phyloP scores from a whole-genome alignment of 306 rosid species.

The Cicer arietinum region DNA sequence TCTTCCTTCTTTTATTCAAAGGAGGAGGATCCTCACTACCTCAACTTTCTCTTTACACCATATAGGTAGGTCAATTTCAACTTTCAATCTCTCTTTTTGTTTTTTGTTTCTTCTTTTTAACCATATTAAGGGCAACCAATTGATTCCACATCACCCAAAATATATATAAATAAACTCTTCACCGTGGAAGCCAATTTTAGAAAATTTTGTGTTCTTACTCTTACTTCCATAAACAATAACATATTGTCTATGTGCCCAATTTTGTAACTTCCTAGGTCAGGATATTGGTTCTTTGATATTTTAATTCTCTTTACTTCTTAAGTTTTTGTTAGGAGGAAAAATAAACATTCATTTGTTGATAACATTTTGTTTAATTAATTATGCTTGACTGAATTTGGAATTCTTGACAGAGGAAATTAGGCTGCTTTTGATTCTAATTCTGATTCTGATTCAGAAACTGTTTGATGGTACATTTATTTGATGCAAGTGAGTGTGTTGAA shows the following conservation, averaged over 20 bases:
- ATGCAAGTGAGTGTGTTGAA: slow-evolving; percentile 40
- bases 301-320: slow-evolving; percentile 19
- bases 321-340: neutral
- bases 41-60: neutral
- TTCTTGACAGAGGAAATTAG: slow-evolving; percentile 19
- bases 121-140: neutral
- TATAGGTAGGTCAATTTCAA: slow-evolving; percentile 45
- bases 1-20: neutral
- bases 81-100: neutral
- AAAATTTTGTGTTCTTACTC: slow-evolving; percentile 13
- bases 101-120: neutral
- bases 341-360: neutral
- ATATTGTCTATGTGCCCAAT: slow-evolving; percentile 1
- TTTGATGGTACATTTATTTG: slow-evolving; percentile 32
- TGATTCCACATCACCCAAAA: slow-evolving; percentile 19
- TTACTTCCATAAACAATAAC: neutral
- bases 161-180: neutral
- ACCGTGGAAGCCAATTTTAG: slow-evolving; percentile 23
- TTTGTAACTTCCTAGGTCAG: slow-evolving; percentile 15
- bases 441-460: slow-evolving; percentile 20
- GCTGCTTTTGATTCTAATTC: slow-evolving; percentile 14
- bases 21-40: neutral
- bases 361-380: neutral
- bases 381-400: slow-evolving; percentile 33
- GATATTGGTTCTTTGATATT: slow-evolving; percentile 5